Evolutionary conservation across 108 stramenopile species (phyloP), one percentile per base, ranked within the genome.

Genomic region (Nitzschia sp.): DNA sequence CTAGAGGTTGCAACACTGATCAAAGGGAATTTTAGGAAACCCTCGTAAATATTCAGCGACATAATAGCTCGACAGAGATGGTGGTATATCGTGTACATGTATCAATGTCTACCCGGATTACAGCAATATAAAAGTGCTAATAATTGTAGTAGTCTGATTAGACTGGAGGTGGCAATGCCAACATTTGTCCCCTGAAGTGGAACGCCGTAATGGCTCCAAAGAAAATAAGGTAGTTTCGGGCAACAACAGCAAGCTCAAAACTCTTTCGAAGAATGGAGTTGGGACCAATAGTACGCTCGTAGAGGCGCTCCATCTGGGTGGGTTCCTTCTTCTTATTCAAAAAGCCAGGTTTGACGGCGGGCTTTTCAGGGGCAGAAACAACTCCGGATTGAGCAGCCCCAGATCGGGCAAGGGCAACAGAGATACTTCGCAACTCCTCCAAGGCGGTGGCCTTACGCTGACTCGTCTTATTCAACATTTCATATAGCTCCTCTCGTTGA

Each of bases 131-230:
- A 34, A 34, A 34, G 29, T 34, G 29, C 29, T 34, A 34, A 1
- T 34, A 34, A 5, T 34, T 34, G 29, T 34, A 3, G 29, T 34
- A 34, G 29, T 34, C 58, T 38, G 15, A 41, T 83, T 80, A 93
- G 5, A 90, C 87, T 43, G 88, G 91, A 51, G 91, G 80, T 51
- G 91, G 91, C n/a, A 93, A 72, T 12, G 91, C 83, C 25, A 90
- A 54, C 42, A 79, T 44, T 41, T 93, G 86, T 22, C 91, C 91
- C 55, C 80, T 79, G 61, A 75, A 93, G 67, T 93, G 88, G 53
- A 88, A 69, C 21, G 88, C 63, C 0, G 73, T 57, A 14, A 83
- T 83, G 17, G 77, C 80, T 0, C 86, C 88, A 63, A 85, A 79
- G 63, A 93, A 93, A 22, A 93, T 77, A 19, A 89, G 38, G 63